Conservation (phyloP, 176 grass and related monocot species). For the Miscanthus lutarioriparius region DNA sequence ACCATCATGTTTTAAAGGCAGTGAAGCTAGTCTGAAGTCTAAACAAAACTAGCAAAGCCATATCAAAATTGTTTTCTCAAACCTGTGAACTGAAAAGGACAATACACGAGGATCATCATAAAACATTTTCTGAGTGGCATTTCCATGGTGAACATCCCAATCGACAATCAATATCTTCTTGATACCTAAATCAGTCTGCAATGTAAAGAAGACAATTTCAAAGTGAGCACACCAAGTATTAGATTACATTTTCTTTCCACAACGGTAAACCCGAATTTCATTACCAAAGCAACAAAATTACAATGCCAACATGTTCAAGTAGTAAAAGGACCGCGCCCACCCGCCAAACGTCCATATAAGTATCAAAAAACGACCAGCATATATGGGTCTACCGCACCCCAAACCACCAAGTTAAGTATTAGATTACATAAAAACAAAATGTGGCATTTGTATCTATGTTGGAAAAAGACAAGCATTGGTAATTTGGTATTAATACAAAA, state of each 20-base stretch:
- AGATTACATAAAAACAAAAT: background rate
- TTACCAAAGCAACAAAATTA: too few species aligned
- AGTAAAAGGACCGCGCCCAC: too few species aligned
- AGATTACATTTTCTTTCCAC: too few species aligned
- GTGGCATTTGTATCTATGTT: background rate
- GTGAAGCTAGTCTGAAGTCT: slow-evolving; percentile 12
- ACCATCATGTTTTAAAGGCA: background rate
- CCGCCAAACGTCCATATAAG: too few species aligned
- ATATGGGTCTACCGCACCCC: too few species aligned
- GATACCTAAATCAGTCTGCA: slow-evolving; percentile 86
- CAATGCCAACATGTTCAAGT: too few species aligned
- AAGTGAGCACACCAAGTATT: too few species aligned
- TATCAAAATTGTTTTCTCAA: background rate
- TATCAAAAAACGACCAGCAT: too few species aligned
- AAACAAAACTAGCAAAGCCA: slow-evolving; percentile 25
- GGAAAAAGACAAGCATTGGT: background rate
- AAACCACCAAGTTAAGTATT: background rate
- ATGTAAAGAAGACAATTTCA: background rate
- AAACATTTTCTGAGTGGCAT: slow-evolving; percentile 91
- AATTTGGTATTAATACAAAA: too few species aligned
- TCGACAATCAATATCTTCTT: slow-evolving; percentile 96
- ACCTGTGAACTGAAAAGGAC: slow-evolving; percentile 98
- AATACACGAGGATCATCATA: slow-evolving; percentile 83
- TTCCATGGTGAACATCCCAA: slow-evolving; percentile 99
- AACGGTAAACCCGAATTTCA: too few species aligned